Base-by-base conservation (phyloP, 2,329 filamentous ascomycete genomes). In the Coniella lustricola region DNA sequence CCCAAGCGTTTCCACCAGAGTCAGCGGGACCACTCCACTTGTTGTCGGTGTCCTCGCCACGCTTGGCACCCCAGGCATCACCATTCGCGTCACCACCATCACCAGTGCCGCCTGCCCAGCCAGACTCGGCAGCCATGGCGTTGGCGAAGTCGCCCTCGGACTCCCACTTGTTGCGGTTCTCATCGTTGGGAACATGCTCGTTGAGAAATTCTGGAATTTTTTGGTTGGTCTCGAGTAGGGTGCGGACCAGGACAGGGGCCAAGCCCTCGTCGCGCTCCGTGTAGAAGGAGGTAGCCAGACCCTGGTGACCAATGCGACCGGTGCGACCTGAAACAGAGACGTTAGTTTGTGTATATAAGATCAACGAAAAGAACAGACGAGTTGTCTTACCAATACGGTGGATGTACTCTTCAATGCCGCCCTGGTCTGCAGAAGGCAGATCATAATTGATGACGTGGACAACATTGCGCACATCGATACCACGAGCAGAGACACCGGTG, bases 401-500 rank as follows among this genome's bases (percentile, higher is more conserved):
- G 21, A 86, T 82, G 59, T 97, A 98, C 64, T 97, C 93, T 42
- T 87, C 82, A 48, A 96, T 95, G 2, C 90, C 91, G n/a, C 89
- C 90, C 57, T 91, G 77, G 1, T 81, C 72, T 37, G 74, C 68
- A 4, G 75, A 81, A 0, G 91, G 91, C 2, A 97, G 72, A 53
- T 97, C 90, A 58, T 83, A 97, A 68, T 98, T 97, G 75, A 98
- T 84, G 52, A 98, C 86, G 55, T 95, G 89, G 71, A 84, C 81
- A 5, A 97, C 84, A 55, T 93, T 89, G 50, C 80, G 80, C 32
- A 96, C 84, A 57, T 97, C 90, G 31, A 96, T 82, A 7, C 93
- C 93, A 58, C 93, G 89, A 60, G 89, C 87, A 44, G 85, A 83
- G 44, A 98, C 79, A 41, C 87, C 88, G 18, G 91, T 97, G 10